A percentile compares a stretch with the other conserved stretches of the same genome.
Evolutionary conservation across 805 yeast species (phyloP).

Genomic region (Suhomyces kilbournensis): DNA sequence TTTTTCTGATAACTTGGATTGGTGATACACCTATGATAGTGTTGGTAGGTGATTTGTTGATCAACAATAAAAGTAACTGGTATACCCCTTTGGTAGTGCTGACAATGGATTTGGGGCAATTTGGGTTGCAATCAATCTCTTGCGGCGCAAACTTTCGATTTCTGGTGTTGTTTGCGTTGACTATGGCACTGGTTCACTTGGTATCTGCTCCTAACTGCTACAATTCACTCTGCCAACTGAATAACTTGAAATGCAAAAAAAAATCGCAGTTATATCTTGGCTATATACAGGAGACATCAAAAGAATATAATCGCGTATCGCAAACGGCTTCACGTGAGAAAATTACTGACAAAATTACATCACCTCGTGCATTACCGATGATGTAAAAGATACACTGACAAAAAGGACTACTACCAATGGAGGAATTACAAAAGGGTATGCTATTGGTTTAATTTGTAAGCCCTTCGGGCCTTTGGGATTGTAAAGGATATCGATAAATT

Average conservation of each 20-base stretch:
- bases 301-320: neutral
- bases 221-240: neutral
- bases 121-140: neutral
- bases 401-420: too few species aligned
- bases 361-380: neutral
- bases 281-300: neutral
- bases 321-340: neutral
- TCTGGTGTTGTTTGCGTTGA: neutral
- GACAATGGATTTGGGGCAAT: neutral
- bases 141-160: neutral
- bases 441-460: too few species aligned
- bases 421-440: too few species aligned
- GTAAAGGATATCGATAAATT: too few species aligned
- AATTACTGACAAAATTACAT: neutral
- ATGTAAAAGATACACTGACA: too few species aligned
- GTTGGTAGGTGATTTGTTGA: neutral
- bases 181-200: neutral
- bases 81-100: neutral
- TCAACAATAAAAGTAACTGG: neutral
- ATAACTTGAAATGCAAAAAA: neutral
- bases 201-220: neutral
- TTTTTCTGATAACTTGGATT: neutral
- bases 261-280: conserved; percentile 2
- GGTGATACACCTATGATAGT: neutral
- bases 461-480: too few species aligned